Percentiles rank a stretch among this genome's conserved stretches.
These are phyloP conservation scores for Cytospora piceae DNA, from an alignment of 2,329 filamentous ascomycete genomes.

Conservation along the genomic window DNA sequence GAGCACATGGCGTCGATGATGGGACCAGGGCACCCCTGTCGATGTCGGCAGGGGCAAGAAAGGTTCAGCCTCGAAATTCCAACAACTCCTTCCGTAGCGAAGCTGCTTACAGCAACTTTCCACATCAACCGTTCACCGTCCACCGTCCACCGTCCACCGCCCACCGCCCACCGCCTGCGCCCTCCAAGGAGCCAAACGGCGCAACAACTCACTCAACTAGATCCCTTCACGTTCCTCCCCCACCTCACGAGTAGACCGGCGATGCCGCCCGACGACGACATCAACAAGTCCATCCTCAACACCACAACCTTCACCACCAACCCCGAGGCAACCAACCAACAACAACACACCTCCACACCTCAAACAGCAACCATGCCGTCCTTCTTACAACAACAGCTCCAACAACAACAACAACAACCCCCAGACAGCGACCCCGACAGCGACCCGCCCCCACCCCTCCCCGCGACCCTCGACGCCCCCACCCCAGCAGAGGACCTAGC, in stretches of 20 bases:
- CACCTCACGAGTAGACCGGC: not conserved
- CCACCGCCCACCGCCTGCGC: too few species aligned
- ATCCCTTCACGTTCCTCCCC: not conserved
- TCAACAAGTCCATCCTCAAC: conserved; percentile 1
- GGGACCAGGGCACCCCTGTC: not conserved
- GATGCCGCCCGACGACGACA: conserved; percentile 4
- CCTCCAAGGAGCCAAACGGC: not conserved
- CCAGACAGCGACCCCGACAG: not conserved
- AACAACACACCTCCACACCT: not conserved
- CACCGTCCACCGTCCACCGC: too few species aligned
- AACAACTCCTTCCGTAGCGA: not conserved
- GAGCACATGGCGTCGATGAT: not conserved
- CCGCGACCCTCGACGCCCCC: conserved; percentile 25
- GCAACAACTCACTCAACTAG: not conserved
- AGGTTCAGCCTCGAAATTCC: not conserved
- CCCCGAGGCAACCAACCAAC: not conserved
- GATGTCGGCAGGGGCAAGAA: too few species aligned
- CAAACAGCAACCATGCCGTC: not conserved
- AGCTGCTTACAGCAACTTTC: conserved; percentile 1
- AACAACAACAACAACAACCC: not conserved
- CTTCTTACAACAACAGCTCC: not conserved
- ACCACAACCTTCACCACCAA: conserved; percentile 8
- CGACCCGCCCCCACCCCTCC: conserved; percentile 24
- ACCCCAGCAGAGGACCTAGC: conserved; percentile 24
- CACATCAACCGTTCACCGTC: not conserved